Evolutionary conservation across 2,329 filamentous ascomycete species (phyloP), one percentile per base, ranked within the genome.

Genomic region (Plectosphaerella plurivora): DNA sequence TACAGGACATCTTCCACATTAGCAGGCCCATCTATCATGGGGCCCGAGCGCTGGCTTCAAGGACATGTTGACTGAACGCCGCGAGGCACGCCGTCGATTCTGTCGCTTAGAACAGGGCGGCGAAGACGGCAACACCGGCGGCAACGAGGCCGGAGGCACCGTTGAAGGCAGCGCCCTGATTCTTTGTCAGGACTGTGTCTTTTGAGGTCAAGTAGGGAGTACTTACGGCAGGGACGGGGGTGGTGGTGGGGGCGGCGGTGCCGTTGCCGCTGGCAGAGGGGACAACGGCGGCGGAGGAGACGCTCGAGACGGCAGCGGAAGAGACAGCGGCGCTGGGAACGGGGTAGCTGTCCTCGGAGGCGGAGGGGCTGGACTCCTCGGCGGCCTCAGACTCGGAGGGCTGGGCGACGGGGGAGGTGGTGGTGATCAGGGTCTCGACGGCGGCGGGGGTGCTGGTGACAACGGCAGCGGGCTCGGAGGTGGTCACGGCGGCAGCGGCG

Each of bases 81-180:
- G 11, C 28, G 28, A 33, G 28, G 28, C 28, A 33, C 28, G 28
- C 11, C 28, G 28, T 12, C 11, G 28, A 12, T 33, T 4, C 28
- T 9, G 28, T 10, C 45, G 25, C 25, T 47, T 47, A 47, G 45
- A 47, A 33, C 22, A 47, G 45, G 11, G 45, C 45, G 25, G 18
- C 45, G 20, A 47, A 24, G 45, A 47, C 25, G 25, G 45, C 45
- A 15, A 25, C 45, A 15, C 24, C 45, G 45, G 45, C 45, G 25
- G 35, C 45, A 24, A 47, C 24, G 45, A 47, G 45, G 45, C 45
- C 45, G 45, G 45, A 47, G 45, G 45, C 45, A 24, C 24, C 28
- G 45, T 33, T 47, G 20, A 47, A 33, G 25, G 35, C 45, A 47
- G 24, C 45, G 9, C 28, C 28, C 28, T 33, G 28, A n/a, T n/a